Evolutionary conservation across 1,284 basidiomycete species (phyloP), one percentile per base, ranked within the genome.

Genomic region (Uromyces viciae-fabae): DNA sequence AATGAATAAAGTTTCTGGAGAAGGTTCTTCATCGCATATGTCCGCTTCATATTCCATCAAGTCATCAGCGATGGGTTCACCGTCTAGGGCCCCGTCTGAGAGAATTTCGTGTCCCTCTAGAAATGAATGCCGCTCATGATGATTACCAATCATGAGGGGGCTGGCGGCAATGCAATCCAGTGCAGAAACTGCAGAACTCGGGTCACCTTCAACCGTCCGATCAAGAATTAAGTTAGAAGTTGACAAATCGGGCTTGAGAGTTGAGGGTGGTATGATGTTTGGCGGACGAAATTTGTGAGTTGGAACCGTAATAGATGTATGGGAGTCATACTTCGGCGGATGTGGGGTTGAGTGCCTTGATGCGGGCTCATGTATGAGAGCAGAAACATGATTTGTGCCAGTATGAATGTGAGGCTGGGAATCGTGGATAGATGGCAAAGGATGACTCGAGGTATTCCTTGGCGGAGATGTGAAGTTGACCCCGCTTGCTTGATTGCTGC

Each of bases 61-160:
- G 42, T 79, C 77, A 46, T 79, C 77, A 36, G 46, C 33, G 36
- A 81, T 81, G 14, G 78, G 78, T 72, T 81, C 78, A 25, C 78
- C 78, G 33, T 81, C 78, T 22, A 81, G 60, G n/a, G 71, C 78
- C 8, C 66, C 56, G 43, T 81, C 78, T 33, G 71, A 36, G 8
- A 81, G 58, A 49, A 52, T 36, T 74, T 73, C 71, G 25, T 54
- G 36, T 49, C 46, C 46, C 11, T 72, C 46, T 22, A 49, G 69
- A 72, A 72, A 54, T 11, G 54, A n/a, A 49, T 71, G 42, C 40
- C 22, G 77, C 54, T 71, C n/a, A 43, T 38, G 54, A 38, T 42
- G 33, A 33, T 38, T 22, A 28, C 11, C 31, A 58, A 40, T 25
- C 22, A 54, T 66, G 3, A 46, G 19, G 60, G 66, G 38, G 46